A percentile compares a stretch with the other conserved stretches of the same genome.
Conservation (phyloP, 1,284 basidiomycete species). For the Ceratobasidium theobromae region DNA sequence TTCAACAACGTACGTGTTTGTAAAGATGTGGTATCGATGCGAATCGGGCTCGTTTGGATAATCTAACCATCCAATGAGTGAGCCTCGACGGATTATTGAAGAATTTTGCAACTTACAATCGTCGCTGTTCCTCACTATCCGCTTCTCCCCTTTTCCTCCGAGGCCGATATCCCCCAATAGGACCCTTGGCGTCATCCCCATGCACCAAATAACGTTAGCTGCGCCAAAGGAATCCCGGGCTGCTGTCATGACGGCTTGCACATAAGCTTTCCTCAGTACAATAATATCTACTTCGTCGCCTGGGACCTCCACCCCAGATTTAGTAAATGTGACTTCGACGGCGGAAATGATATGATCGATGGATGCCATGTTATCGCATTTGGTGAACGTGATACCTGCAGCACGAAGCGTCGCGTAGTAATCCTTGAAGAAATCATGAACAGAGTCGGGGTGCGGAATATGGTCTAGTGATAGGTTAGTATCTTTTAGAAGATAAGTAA, state of each 20-base stretch:
- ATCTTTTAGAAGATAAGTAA: background rate
- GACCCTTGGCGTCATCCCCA: constrained; percentile 35
- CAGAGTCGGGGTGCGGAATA: constrained; percentile 32
- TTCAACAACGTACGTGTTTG: constrained; percentile 19
- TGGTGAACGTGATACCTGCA: constrained; percentile 32
- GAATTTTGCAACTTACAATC: constrained; percentile 32
- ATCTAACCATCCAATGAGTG: background rate
- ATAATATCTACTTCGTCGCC: constrained; percentile 27
- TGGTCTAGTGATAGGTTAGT: constrained; percentile 15
- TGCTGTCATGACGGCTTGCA: constrained; percentile 27
- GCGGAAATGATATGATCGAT: constrained; percentile 33
- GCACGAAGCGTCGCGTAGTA: constrained; percentile 31
- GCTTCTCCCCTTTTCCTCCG: constrained; percentile 1
- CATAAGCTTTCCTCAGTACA: constrained; percentile 23
- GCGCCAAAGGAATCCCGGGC: constrained; percentile 31
- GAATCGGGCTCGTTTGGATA: constrained; percentile 34
- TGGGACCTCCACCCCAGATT: constrained; percentile 11
- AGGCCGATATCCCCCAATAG: constrained; percentile 31
- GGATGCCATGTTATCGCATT: constrained; percentile 36
- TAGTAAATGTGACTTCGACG: constrained; percentile 7
- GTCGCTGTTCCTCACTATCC: constrained; percentile 31
- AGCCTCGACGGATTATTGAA: background rate
- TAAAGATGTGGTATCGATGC: constrained; percentile 34
- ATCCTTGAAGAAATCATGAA: constrained; percentile 32
- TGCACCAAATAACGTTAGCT: constrained; percentile 33